Base-by-base conservation (phyloP, 2,329 filamentous ascomycete genomes). In the Fusarium oligoseptatum region DNA sequence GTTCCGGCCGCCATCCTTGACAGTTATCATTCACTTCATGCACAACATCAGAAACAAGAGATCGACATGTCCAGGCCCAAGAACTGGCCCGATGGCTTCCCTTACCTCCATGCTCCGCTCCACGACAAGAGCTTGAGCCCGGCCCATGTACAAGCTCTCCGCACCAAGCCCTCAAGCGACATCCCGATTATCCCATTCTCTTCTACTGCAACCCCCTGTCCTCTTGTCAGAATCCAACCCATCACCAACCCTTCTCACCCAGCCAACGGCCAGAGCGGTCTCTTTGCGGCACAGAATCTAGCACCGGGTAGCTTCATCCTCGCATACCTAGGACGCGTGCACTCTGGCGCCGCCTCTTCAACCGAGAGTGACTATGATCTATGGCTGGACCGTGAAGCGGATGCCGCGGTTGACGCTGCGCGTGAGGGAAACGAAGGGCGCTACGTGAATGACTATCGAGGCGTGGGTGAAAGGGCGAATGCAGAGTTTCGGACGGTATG, bases 381-480 rank as follows among this genome's bases (percentile, higher is more conserved):
- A 29, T 91, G 89, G 86, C 83, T 93, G 22, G 89, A 91, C 80
- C 84, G 86, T 22, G 89, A 88, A 22, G 84, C 81, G 0, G 87
- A 87, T 17, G 82, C 91, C 1, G 90, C 90, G 4, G 88, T 93
- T 5, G 91, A 93, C 76, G 91, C 91, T 4, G 87, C 84, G 17
- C 79, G 78, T 41, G 82, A 81, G 63, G 91, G 91, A 12, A 93
- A 92, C 76, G 91, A 93, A 82, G 91, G 88, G 2, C 84, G 91
- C 11, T 93, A 92, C 75, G 86, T 92, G 55, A 93, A 93, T 77
- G 91, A 93, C 81, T 93, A 90, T 76, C 85, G 91, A 8, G 90
- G 91, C 4, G 85, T 92, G 2, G 83, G 83, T 14, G 83, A 82
- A 58, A 81, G 85, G 67, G 84, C 89, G 1, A 91, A 91, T 70